A percentile compares a stretch with the other conserved stretches of the same genome.
Evolutionary conservation across 345 rosid genomes (phyloP).

Genomic region (Anastatica hierochuntica): DNA sequence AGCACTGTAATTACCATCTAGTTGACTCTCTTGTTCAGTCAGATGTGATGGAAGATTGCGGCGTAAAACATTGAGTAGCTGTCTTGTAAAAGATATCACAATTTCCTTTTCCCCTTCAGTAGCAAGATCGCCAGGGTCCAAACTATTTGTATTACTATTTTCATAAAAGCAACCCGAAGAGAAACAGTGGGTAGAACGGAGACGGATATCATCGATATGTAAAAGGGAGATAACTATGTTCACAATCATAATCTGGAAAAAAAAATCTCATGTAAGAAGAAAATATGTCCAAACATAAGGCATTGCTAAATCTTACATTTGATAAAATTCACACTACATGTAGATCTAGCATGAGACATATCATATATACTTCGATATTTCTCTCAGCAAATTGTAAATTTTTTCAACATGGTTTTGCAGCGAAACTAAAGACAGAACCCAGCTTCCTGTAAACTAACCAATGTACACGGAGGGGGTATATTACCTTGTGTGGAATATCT

Average conservation of each 20-base stretch:
- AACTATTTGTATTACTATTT: constrained; percentile 27
- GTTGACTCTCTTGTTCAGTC: constrained; percentile 42
- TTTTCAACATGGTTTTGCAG: too few relatives aligned
- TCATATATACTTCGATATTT: background rate
- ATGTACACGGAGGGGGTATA: constrained; percentile 2
- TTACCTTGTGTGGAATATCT: constrained; percentile 82
- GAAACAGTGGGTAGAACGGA: constrained; percentile 46
- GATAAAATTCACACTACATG: constrained; percentile 1
- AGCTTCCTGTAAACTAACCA: background rate
- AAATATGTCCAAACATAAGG: background rate
- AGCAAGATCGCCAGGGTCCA: constrained; percentile 36
- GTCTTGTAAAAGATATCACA: constrained; percentile 65
- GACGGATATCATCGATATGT: constrained; percentile 71
- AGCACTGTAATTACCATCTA: constrained; percentile 40
- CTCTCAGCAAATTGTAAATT: too few relatives aligned
- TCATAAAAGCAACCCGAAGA: constrained; percentile 44
- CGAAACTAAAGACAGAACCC: background rate
- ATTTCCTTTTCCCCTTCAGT: constrained; percentile 57
- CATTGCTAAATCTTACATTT: background rate
- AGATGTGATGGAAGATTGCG: constrained; percentile 54
- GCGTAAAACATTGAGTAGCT: constrained; percentile 59
- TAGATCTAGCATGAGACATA: constrained; percentile 4
- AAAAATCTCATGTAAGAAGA: constrained; percentile 22
- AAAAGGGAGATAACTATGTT: constrained; percentile 77
- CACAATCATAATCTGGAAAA: constrained; percentile 86